Percentiles rank a stretch among this genome's conserved stretches.
These are phyloP conservation scores for Beauveria pseudobassiana DNA, from an alignment of 2,329 filamentous ascomycete species.

Conservation along the genomic window DNA sequence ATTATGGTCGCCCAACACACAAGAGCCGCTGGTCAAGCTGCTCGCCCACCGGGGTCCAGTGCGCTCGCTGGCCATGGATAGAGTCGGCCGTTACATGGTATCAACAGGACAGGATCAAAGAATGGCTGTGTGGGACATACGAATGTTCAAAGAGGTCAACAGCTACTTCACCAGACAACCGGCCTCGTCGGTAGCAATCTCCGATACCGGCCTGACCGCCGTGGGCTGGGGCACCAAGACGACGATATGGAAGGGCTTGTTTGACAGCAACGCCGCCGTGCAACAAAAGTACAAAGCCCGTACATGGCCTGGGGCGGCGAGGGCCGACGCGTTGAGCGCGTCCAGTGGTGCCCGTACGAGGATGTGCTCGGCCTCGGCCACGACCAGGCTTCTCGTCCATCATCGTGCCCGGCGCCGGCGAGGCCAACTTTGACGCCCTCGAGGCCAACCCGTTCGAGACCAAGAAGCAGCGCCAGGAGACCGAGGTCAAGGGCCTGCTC, in stretches of 20 bases:
- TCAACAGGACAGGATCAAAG: conserved; percentile 82
- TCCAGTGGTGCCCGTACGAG: conserved; percentile 91
- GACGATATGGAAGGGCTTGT: conserved; percentile 86
- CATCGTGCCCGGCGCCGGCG: conserved; percentile 88
- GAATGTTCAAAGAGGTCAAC: conserved; percentile 89
- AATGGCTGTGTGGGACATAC: conserved; percentile 94
- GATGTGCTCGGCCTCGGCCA: conserved; percentile 85
- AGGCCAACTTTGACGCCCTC: conserved; percentile 90
- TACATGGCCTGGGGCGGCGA: conserved; percentile 94
- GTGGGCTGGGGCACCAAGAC: conserved; percentile 87
- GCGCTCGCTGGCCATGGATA: conserved; percentile 74
- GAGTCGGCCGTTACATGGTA: conserved; percentile 92
- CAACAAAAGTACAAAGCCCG: conserved; percentile 72
- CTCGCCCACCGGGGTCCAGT: conserved; percentile 86
- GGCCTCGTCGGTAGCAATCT: conserved; percentile 77
- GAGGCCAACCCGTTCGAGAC: conserved; percentile 96
- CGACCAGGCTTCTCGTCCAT: conserved; percentile 77
- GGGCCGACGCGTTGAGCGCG: conserved; percentile 69
- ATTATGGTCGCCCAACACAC: conserved; percentile 89
- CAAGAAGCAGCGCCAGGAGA: conserved; percentile 83
- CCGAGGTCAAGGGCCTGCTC: conserved; percentile 79
- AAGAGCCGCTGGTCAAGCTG: conserved; percentile 81
- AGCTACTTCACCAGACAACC: conserved; percentile 80
- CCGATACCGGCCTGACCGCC: conserved; percentile 78
- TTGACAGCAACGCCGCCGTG: conserved; percentile 63